Conservation (phyloP, 2,329 filamentous ascomycete genomes). For the Blastomyces gilchristii region DNA sequence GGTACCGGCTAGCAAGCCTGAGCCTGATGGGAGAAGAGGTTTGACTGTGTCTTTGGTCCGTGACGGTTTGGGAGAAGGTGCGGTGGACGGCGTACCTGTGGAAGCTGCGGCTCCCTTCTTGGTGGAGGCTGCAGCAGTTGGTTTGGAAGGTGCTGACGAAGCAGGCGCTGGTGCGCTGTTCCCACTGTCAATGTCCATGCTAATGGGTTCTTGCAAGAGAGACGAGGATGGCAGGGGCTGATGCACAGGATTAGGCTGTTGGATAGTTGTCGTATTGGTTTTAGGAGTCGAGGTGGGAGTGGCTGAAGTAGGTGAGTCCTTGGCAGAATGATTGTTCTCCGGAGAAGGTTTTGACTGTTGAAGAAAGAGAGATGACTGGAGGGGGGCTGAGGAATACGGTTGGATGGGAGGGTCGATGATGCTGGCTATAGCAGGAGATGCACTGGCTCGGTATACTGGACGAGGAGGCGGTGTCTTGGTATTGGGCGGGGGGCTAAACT, state of each 20-base stretch:
- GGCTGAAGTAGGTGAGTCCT: conserved; percentile 18
- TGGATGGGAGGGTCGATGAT: conserved; percentile 61
- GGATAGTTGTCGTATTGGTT: conserved; percentile 12
- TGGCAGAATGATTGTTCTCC: conserved; percentile 9
- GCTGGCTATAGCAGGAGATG: conserved; percentile 84
- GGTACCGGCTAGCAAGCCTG: conserved; percentile 53
- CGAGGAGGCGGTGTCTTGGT: conserved; percentile 42
- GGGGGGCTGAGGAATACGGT: conserved; percentile 25
- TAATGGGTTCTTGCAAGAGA: conserved; percentile 18
- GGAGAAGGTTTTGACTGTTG: conserved; percentile 9
- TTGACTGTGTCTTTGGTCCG: conserved; percentile 46
- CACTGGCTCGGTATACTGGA: conserved; percentile 58
- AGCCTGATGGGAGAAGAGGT: conserved; percentile 50
- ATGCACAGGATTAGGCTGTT: conserved; percentile 13
- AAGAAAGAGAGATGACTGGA: conserved; percentile 17
- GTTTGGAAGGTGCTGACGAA: conserved; percentile 17
- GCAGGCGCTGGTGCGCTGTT: conserved; percentile 9
- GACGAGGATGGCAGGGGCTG: conserved; percentile 5
- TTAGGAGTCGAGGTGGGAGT: not conserved
- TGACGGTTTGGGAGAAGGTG: conserved; percentile 46
- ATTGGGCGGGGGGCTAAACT: conserved; percentile 38
- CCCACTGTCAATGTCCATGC: conserved; percentile 28
- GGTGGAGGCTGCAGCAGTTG: conserved; percentile 12
- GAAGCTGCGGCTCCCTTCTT: conserved; percentile 35
- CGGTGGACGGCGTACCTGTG: conserved; percentile 43